Percentiles rank a stretch among this genome's conserved stretches.
phyloP scores from a whole-genome alignment of 1,284 basidiomycete species.

The Tremellales sp. region DNA sequence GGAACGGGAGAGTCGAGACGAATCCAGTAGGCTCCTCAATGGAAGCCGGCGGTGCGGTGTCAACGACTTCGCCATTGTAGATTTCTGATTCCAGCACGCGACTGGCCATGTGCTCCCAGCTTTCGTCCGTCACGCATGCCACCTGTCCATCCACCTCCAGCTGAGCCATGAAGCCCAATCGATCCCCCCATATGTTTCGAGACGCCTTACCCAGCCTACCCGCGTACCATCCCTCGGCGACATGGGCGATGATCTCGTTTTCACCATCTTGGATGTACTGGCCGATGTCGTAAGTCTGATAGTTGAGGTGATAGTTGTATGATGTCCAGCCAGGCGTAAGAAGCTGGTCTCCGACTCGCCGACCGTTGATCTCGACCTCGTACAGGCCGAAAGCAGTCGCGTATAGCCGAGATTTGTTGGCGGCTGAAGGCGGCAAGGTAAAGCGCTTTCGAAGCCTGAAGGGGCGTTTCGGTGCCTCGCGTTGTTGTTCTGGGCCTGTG shows the following conservation, averaged over 20 bases:
- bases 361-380: slow-evolving; percentile 33
- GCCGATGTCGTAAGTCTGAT: slow-evolving; percentile 35
- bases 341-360: slow-evolving; percentile 31
- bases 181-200: slow-evolving; percentile 29
- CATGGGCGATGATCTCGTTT: slow-evolving; percentile 22
- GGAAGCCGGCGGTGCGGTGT: not conserved
- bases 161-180: slow-evolving; percentile 25
- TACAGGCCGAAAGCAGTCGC: slow-evolving; percentile 41
- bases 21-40: not conserved
- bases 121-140: slow-evolving; percentile 12
- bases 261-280: slow-evolving; percentile 15
- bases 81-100: slow-evolving; percentile 26
- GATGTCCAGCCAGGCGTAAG: slow-evolving; percentile 41
- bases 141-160: slow-evolving; percentile 25
- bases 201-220: slow-evolving; percentile 22
- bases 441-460: slow-evolving; percentile 20
- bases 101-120: slow-evolving; percentile 21
- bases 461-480: slow-evolving; percentile 24
- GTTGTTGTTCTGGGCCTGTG: slow-evolving; percentile 8
- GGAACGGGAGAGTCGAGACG: slow-evolving; percentile 11
- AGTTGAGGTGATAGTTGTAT: slow-evolving; percentile 34
- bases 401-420: slow-evolving; percentile 22
- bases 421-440: not conserved
- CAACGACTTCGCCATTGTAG: slow-evolving; percentile 31
- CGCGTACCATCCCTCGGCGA: slow-evolving; percentile 41